phyloP scores from a whole-genome alignment of 202 grass and related monocot genomes.

The Alloteropsis angusta region DNA sequence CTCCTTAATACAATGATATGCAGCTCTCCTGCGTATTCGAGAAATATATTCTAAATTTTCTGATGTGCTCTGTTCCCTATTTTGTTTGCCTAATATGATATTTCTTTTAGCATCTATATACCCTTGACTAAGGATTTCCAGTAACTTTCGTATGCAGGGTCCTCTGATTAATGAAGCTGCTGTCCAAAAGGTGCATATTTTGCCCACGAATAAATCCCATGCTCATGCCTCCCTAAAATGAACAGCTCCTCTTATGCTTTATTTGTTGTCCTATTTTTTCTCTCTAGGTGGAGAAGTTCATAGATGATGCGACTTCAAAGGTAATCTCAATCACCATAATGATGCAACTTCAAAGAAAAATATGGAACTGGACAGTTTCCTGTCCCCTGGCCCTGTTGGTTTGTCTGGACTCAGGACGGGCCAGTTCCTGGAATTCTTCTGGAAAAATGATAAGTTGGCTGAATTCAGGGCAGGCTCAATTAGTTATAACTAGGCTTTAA shows the following conservation, averaged over 20 bases:
- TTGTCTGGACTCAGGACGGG: background rate
- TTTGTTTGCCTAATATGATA: background rate
- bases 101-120: slow-evolving; percentile 11
- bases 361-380: background rate
- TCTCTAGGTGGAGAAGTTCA: slow-evolving; percentile 79
- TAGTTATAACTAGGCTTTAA: background rate
- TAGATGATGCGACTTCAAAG: slow-evolving; percentile 81
- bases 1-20: too few species aligned
- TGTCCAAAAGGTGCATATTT: slow-evolving; percentile 57
- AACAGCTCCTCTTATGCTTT: slow-evolving; percentile 28
- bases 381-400: background rate
- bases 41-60: background rate
- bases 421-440: background rate
- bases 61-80: slow-evolving; percentile 17
- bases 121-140: slow-evolving; percentile 16
- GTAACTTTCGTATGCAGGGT: slow-evolving; percentile 50
- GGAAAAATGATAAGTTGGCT: background rate
- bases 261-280: slow-evolving; percentile 18
- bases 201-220: background rate
- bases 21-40: too few species aligned
- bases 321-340: slow-evolving; percentile 37
- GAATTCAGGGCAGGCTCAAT: background rate
- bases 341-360: background rate
- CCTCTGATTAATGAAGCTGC: slow-evolving; percentile 94
- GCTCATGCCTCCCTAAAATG: background rate